Percentiles rank a stretch among this genome's conserved stretches.
These are phyloP conservation scores for Dicorynia guianensis DNA, from an alignment of 306 rosid species.

Conservation along the genomic window DNA sequence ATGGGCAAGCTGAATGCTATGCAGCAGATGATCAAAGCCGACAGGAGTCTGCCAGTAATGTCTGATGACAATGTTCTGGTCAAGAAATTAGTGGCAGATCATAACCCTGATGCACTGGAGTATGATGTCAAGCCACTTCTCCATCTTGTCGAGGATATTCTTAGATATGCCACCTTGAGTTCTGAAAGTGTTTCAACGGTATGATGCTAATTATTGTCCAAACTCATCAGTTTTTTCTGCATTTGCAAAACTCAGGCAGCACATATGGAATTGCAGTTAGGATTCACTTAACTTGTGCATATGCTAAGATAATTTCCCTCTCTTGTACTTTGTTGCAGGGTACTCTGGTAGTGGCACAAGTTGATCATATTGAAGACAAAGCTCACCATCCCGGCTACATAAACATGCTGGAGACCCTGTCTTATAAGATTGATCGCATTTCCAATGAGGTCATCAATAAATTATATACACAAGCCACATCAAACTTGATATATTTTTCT, in stretches of 20 bases:
- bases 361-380: conserved; percentile 50
- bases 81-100: conserved; percentile 57
- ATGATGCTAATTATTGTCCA: conserved; percentile 10
- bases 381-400: conserved; percentile 41
- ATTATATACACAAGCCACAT: background rate
- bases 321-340: conserved; percentile 43
- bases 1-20: conserved; percentile 41
- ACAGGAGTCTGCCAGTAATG: conserved; percentile 18
- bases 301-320: background rate
- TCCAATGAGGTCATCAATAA: conserved; percentile 55
- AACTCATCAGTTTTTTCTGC: background rate
- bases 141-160: conserved; percentile 62
- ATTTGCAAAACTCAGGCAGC: too few relatives aligned
- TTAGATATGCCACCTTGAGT: conserved; percentile 43
- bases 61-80: conserved; percentile 56
- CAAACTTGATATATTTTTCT: background rate
- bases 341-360: conserved; percentile 24
- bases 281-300: too few relatives aligned
- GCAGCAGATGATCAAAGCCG: conserved; percentile 53
- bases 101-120: conserved; percentile 55
- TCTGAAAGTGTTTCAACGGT: conserved; percentile 44
- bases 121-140: conserved; percentile 61
- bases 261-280: too few relatives aligned
- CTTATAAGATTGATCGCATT: conserved; percentile 63
- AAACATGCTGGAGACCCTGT: conserved; percentile 50